A percentile compares a stretch with the other conserved stretches of the same genome.
Conservation (phyloP, 73 alveolate species). For the Durusdinium trenchii region DNA sequence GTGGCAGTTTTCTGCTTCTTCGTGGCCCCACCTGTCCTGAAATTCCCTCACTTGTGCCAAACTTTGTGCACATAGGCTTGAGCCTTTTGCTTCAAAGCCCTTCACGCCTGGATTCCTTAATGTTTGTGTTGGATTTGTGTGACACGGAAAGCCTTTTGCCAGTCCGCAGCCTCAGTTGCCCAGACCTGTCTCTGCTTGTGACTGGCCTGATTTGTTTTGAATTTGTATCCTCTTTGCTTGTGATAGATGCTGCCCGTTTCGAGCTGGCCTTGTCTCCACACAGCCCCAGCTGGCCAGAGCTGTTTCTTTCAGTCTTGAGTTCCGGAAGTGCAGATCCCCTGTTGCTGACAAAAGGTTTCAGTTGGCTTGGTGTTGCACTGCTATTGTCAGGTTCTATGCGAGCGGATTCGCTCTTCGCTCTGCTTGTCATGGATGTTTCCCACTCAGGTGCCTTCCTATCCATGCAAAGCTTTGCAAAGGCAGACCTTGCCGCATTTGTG, state of each 20-base stretch:
- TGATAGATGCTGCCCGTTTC: not conserved
- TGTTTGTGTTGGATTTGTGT: slow-evolving; percentile 12
- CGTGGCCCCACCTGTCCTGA: not conserved
- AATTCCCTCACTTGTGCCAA: not conserved
- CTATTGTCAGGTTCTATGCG: not conserved
- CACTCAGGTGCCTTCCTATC: not conserved
- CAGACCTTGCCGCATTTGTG: not conserved
- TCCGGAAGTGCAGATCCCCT: not conserved
- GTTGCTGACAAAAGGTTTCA: not conserved
- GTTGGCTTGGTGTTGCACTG: not conserved
- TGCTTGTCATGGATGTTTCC: not conserved
- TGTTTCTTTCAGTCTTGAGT: not conserved
- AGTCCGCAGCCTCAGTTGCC: not conserved
- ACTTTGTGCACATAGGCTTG: not conserved
- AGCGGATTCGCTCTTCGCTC: slow-evolving; percentile 18
- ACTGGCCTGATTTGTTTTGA: slow-evolving; percentile 19
- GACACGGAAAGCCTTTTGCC: not conserved
- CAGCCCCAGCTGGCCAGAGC: not conserved
- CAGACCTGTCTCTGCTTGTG: not conserved
- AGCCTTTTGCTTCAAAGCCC: not conserved
- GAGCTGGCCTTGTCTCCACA: not conserved
- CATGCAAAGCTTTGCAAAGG: not conserved
- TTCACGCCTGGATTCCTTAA: not conserved
- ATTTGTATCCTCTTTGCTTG: slow-evolving; percentile 17
- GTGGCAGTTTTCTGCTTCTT: not conserved